These are phyloP conservation scores for Avicennia marina DNA, from an alignment of 257 asterid genomes.

Conservation along the genomic window DNA sequence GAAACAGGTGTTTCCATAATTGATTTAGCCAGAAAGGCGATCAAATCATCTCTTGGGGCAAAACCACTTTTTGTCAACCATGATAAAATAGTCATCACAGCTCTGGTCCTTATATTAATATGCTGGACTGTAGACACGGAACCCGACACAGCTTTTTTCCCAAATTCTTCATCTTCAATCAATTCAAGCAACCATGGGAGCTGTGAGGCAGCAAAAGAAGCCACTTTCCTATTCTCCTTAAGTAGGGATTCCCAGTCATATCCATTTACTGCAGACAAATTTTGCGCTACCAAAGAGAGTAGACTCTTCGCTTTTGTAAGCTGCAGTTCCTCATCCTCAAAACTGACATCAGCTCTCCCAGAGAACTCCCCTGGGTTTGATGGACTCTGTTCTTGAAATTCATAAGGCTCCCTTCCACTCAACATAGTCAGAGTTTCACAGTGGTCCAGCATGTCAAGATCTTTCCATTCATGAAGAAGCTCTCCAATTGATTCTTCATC, in stretches of 20 bases:
- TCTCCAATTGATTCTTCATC: constrained; percentile 93
- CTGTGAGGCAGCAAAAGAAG: constrained; percentile 60
- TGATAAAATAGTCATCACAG: constrained; percentile 60
- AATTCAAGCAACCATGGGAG: constrained; percentile 86
- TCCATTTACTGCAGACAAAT: constrained; percentile 35
- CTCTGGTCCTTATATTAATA: constrained; percentile 57
- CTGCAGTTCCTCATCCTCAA: constrained; percentile 46
- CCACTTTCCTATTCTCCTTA: constrained; percentile 59
- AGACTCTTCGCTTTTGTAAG: constrained; percentile 37
- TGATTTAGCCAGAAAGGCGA: constrained; percentile 75
- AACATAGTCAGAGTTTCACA: constrained; percentile 59
- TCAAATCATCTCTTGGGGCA: constrained; percentile 72
- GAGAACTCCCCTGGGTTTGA: constrained; percentile 35
- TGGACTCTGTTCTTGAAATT: constrained; percentile 37
- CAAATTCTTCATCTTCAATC: constrained; percentile 44
- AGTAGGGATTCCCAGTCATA: constrained; percentile 53
- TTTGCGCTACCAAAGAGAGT: constrained; percentile 52
- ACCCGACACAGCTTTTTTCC: constrained; percentile 40
- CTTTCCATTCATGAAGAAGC: constrained; percentile 92
- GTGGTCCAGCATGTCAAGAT: constrained; percentile 78
- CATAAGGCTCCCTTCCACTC: constrained; percentile 71
- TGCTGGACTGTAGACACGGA: constrained; percentile 42
- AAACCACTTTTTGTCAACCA: constrained; percentile 82
- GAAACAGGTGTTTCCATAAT: constrained; percentile 84
- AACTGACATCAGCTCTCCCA: constrained; percentile 30